A percentile compares a stretch with the other conserved stretches of the same genome.
Conservation (phyloP, 768 basidiomycete genomes). For the Suillus occidentalis region DNA sequence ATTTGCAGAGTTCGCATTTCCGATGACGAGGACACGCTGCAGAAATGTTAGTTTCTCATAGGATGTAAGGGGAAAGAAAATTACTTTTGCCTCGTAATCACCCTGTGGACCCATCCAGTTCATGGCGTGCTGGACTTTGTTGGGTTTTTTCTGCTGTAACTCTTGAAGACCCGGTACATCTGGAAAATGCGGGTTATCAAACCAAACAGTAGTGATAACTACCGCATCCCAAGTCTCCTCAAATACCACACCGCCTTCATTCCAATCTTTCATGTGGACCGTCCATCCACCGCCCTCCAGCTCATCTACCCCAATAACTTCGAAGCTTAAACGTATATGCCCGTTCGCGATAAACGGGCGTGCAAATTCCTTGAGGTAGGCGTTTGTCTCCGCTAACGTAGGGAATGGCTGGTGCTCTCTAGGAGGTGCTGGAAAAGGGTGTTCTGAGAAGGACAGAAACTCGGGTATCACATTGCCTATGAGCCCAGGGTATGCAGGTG, state of each 20-base stretch:
- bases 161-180: slow-evolving; percentile 42
- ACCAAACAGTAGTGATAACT: slow-evolving; percentile 47
- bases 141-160: slow-evolving; percentile 28
- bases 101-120: slow-evolving; percentile 39
- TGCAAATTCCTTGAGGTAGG: slow-evolving; percentile 28
- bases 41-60: not conserved
- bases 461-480: slow-evolving; percentile 54
- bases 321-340: slow-evolving; percentile 41
- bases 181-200: slow-evolving; percentile 47
- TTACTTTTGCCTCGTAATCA: slow-evolving; percentile 36
- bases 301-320: slow-evolving; percentile 42
- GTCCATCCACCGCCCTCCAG: slow-evolving; percentile 38
- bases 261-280: slow-evolving; percentile 40
- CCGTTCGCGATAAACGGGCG: slow-evolving; percentile 26
- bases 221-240: slow-evolving; percentile 51
- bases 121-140: slow-evolving; percentile 42
- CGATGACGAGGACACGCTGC: slow-evolving; percentile 47
- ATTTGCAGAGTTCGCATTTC: slow-evolving; percentile 54
- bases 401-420: slow-evolving; percentile 30
- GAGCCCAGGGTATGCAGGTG: slow-evolving; percentile 47
- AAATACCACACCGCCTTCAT: slow-evolving; percentile 20
- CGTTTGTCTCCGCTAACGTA: slow-evolving; percentile 27
- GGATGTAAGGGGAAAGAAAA: not conserved
- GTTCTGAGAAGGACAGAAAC: slow-evolving; percentile 31
- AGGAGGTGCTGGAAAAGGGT: slow-evolving; percentile 28